Percentiles rank a stretch among this genome's conserved stretches.
These are phyloP conservation scores for Hemisphaericaspora xylanilytica DNA, from an alignment of 1,139 yeast genomes.

Conservation along the genomic window DNA sequence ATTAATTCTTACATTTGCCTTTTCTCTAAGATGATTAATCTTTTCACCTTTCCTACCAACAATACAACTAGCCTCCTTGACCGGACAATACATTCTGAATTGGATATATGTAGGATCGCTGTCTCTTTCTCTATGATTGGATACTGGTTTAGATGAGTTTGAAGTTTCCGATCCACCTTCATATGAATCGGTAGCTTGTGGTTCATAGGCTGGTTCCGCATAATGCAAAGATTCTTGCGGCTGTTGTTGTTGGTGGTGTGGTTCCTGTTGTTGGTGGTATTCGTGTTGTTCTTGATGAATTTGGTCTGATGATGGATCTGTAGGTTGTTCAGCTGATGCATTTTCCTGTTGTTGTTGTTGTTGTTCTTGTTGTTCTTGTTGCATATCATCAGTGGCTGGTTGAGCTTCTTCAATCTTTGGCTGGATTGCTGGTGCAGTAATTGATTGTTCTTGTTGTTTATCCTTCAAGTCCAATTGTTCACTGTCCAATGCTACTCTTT, in stretches of 20 bases:
- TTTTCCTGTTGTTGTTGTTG: constrained; percentile 6
- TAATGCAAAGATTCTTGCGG: constrained; percentile 1
- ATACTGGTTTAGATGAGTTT: constrained; percentile 19
- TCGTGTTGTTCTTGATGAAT: neutral
- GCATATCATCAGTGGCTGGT: constrained; percentile 5
- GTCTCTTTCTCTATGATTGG: constrained; percentile 35
- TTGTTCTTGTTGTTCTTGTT: constrained; percentile 8
- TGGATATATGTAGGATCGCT: constrained; percentile 60
- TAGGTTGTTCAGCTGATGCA: constrained; percentile 1
- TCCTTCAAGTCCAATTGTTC: constrained; percentile 38
- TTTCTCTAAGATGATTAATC: constrained; percentile 62
- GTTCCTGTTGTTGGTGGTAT: no score
- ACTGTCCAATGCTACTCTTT: constrained; percentile 71
- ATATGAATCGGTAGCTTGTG: neutral
- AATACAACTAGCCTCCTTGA: constrained; percentile 71
- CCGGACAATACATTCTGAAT: constrained; percentile 71
- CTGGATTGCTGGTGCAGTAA: constrained; percentile 36
- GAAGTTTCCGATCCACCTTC: constrained; percentile 4
- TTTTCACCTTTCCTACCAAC: constrained; percentile 80
- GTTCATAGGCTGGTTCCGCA: constrained; percentile 3
- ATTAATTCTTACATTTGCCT: constrained; percentile 64
- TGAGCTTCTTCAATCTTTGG: constrained; percentile 4
- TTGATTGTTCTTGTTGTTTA: constrained; percentile 39
- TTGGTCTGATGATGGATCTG: neutral
- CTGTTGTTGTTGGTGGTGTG: neutral